These are phyloP conservation scores for Aspergillus luchuensis DNA, from an alignment of 2,329 filamentous ascomycete genomes.

Conservation along the genomic window DNA sequence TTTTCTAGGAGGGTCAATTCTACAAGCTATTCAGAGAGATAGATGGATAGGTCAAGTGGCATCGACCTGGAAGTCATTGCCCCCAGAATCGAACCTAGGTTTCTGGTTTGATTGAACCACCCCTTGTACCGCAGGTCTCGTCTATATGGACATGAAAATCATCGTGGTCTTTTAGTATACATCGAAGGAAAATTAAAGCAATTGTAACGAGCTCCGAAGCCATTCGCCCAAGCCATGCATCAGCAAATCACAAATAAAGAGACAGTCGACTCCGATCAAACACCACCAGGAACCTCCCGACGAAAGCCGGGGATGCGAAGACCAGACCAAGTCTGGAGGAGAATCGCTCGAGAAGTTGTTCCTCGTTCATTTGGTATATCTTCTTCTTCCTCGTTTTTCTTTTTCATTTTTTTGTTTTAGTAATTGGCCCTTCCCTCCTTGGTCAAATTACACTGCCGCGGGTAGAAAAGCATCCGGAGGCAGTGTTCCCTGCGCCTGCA, in stretches of 20 bases:
- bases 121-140: conserved; percentile 7
- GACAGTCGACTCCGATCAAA: conserved; percentile 11
- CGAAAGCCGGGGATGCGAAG: background rate
- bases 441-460: conserved; percentile 3
- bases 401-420: background rate
- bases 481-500: conserved; percentile 44
- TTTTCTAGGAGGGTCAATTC: background rate
- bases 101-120: background rate
- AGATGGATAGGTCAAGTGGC: background rate
- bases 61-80: background rate
- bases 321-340: background rate
- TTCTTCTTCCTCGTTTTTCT: background rate
- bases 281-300: conserved; percentile 3
- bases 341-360: background rate
- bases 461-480: conserved; percentile 54
- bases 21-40: background rate
- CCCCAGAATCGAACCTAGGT: background rate
- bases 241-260: conserved; percentile 16
- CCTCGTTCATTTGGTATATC: background rate
- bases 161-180: conserved; percentile 23
- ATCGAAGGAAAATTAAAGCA: conserved; percentile 19
- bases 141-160: conserved; percentile 25
- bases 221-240: conserved; percentile 41
- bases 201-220: conserved; percentile 22
- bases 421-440: background rate